phyloP scores from a whole-genome alignment of 495 filamentous ascomycete genomes.

The Talaromyces trachyspermus region DNA sequence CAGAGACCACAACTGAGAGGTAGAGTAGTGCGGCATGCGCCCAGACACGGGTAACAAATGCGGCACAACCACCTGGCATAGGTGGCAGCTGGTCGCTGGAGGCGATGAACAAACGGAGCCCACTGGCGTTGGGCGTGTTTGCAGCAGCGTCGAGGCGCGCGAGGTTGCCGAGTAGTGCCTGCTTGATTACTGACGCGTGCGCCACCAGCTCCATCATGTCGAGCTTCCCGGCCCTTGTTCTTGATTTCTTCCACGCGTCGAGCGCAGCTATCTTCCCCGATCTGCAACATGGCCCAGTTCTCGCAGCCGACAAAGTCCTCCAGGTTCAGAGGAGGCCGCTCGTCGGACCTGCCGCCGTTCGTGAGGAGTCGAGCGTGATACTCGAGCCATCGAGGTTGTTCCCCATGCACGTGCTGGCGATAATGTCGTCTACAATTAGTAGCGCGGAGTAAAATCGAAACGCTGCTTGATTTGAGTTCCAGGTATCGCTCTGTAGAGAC shows the following conservation, averaged over 20 bases:
- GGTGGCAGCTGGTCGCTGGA: constrained; percentile 3
- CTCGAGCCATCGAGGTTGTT: constrained; percentile 31
- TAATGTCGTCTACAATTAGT: constrained; percentile 41
- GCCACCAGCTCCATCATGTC: constrained; percentile 37
- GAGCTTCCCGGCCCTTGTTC: constrained; percentile 31
- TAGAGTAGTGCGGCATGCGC: constrained; percentile 42
- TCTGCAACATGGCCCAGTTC: constrained; percentile 39
- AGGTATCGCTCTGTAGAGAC: constrained; percentile 17
- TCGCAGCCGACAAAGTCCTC: constrained; percentile 34
- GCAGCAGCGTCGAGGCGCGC: constrained; percentile 15
- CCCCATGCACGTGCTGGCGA: constrained; percentile 38
- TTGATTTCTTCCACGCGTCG: constrained; percentile 43
- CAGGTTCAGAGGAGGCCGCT: constrained; percentile 25
- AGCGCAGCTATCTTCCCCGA: constrained; percentile 42
- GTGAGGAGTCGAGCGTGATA: constrained; percentile 31
- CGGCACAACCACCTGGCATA: constrained; percentile 7
- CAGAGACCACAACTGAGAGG: constrained; percentile 41
- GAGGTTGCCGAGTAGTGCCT: constrained; percentile 22
- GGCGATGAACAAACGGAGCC: constrained; percentile 8
- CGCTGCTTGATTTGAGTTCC: constrained; percentile 42
- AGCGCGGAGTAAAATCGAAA: constrained; percentile 46
- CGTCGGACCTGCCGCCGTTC: constrained; percentile 7
- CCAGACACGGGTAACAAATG: constrained; percentile 34
- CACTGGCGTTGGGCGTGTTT: constrained; percentile 5
- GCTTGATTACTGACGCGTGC: constrained; percentile 33